Conservation (phyloP, 192 early-diverging fungal genomes). For the Rhizophagus sp. region DNA sequence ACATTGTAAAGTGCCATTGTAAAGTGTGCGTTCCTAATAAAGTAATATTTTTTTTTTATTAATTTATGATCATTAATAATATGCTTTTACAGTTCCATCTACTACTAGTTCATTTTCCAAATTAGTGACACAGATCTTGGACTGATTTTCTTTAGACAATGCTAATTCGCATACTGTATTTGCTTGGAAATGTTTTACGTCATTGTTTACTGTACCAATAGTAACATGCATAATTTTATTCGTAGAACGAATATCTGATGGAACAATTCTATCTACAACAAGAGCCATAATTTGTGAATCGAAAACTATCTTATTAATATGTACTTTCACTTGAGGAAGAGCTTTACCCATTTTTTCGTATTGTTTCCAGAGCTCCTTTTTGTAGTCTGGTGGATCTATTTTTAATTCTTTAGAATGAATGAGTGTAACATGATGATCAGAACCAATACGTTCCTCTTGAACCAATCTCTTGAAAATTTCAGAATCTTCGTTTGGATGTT, state of each 20-base stretch:
- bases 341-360: constrained; percentile 24
- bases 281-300: constrained; percentile 41
- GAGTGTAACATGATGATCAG: constrained; percentile 53
- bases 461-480: constrained; percentile 29
- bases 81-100: background rate
- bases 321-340: constrained; percentile 34
- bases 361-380: constrained; percentile 22
- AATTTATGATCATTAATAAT: too few relatives aligned
- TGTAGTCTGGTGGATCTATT: constrained; percentile 27
- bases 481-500: constrained; percentile 32
- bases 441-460: constrained; percentile 29
- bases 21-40: too few relatives aligned
- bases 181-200: constrained; percentile 42
- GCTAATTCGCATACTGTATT: constrained; percentile 6
- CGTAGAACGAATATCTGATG: constrained; percentile 10
- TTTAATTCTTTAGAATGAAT: constrained; percentile 40
- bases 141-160: background rate
- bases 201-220: constrained; percentile 39
- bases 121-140: background rate
- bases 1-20: too few relatives aligned
- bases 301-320: constrained; percentile 55
- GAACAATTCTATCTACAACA: constrained; percentile 29
- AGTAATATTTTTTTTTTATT: too few relatives aligned
- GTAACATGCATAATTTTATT: constrained; percentile 46
- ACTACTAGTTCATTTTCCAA: background rate